Evolutionary conservation across 768 basidiomycete species (phyloP).

Genomic region (Lyophyllum semitale): DNA sequence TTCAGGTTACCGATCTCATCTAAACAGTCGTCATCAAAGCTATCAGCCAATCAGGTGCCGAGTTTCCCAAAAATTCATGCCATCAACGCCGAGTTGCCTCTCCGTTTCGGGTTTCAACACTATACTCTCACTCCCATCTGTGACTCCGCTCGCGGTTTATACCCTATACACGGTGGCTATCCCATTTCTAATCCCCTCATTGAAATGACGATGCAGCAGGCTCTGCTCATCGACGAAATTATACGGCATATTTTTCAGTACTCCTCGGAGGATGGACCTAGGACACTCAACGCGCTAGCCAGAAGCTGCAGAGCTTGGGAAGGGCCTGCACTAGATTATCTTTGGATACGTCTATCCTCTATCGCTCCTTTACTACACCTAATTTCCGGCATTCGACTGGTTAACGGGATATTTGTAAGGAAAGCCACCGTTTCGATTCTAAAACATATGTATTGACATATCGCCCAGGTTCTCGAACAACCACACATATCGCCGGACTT

Average conservation of each 20-base stretch:
- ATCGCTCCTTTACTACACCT: slow-evolving; percentile 42
- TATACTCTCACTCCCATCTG: neutral
- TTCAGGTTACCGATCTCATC: slow-evolving; percentile 5
- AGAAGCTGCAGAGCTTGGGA: slow-evolving; percentile 48
- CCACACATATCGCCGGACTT: slow-evolving; percentile 19
- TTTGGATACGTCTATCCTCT: slow-evolving; percentile 46
- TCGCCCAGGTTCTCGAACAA: slow-evolving; percentile 1
- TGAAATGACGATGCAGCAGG: slow-evolving; percentile 42
- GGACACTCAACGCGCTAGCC: slow-evolving; percentile 36
- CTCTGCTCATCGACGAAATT: slow-evolving; percentile 52
- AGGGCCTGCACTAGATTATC: slow-evolving; percentile 46
- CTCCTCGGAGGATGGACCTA: slow-evolving; percentile 26
- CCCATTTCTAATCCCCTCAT: neutral
- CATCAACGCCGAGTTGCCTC: neutral
- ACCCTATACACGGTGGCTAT: neutral
- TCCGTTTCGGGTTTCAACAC: neutral
- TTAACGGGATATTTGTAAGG: slow-evolving; percentile 37
- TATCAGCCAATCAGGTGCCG: slow-evolving; percentile 6
- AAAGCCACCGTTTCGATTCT: neutral
- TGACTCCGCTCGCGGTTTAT: neutral
- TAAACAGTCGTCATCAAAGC: neutral
- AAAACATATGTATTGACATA: neutral
- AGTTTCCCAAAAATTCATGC: slow-evolving; percentile 9
- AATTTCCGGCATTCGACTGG: slow-evolving; percentile 28
- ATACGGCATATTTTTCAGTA: slow-evolving; percentile 42